Conservation (phyloP, 805 yeast genomes). For the Ogataea chonburiensis region DNA sequence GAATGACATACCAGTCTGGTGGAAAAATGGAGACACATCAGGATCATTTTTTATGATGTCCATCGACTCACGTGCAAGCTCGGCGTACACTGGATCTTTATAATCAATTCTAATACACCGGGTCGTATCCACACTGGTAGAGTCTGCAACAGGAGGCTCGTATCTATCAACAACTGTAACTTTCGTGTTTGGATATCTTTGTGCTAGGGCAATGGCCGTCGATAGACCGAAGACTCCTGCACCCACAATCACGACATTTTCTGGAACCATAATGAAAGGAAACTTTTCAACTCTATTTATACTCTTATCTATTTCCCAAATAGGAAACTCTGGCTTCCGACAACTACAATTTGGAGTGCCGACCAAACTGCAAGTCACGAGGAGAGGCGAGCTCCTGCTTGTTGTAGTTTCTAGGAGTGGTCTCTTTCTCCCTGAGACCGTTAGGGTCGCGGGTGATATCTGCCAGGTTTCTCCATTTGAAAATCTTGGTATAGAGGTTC, state of each 20-base stretch:
- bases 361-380: conserved; percentile 16
- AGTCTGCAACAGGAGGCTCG: conserved; percentile 31
- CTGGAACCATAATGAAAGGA: conserved; percentile 19
- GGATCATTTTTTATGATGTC: conserved; percentile 23
- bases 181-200: conserved; percentile 19
- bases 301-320: neutral
- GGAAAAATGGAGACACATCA: conserved; percentile 24
- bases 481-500: conserved; percentile 31
- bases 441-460: conserved; percentile 29
- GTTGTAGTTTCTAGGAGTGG: conserved; percentile 21
- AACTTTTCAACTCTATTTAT: no score
- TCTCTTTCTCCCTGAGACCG: conserved; percentile 29
- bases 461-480: conserved; percentile 35
- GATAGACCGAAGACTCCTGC: conserved; percentile 54
- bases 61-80: conserved; percentile 25
- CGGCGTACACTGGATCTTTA: conserved; percentile 20
- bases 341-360: neutral
- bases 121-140: conserved; percentile 29
- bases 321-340: neutral
- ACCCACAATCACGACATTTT: conserved; percentile 39
- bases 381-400: conserved; percentile 20
- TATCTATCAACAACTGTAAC: conserved; percentile 26
- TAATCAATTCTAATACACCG: conserved; percentile 28
- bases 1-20: conserved; percentile 27
- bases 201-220: conserved; percentile 35